Conservation (phyloP, 805 yeast genomes). For the Yarrowia sp. region DNA sequence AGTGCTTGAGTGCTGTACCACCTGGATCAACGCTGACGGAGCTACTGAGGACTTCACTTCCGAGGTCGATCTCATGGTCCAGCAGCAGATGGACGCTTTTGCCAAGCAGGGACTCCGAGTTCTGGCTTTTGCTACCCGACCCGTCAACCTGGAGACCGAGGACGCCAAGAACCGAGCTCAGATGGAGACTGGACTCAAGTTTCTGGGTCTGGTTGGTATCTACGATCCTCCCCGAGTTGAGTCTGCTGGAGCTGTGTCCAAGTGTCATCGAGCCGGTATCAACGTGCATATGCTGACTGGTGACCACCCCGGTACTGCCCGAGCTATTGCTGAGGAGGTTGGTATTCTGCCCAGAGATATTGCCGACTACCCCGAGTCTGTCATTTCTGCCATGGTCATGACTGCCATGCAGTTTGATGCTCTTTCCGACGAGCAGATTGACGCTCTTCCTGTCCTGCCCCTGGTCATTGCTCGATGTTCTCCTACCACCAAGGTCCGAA, state of each 20-base stretch:
- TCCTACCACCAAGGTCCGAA: slow-evolving; percentile 76
- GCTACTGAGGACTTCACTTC: slow-evolving; percentile 34
- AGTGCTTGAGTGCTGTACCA: slow-evolving; percentile 53
- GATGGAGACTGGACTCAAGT: slow-evolving; percentile 54
- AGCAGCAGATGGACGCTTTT: slow-evolving; percentile 55
- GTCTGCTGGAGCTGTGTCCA: slow-evolving; percentile 60
- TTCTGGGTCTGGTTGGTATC: slow-evolving; percentile 71
- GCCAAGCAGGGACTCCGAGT: slow-evolving; percentile 70
- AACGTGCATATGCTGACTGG: slow-evolving; percentile 82
- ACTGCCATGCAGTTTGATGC: slow-evolving; percentile 70
- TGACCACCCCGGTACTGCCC: slow-evolving; percentile 75
- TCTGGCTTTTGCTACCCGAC: slow-evolving; percentile 61
- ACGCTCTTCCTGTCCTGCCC: slow-evolving; percentile 62
- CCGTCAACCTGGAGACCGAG: slow-evolving; percentile 34
- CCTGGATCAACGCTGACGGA: slow-evolving; percentile 47
- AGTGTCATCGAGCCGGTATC: slow-evolving; percentile 72
- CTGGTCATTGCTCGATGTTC: slow-evolving; percentile 80
- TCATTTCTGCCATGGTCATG: slow-evolving; percentile 67
- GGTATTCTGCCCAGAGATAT: slow-evolving; percentile 67
- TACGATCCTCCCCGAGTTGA: slow-evolving; percentile 79
- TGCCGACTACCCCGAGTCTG: slow-evolving; percentile 50
- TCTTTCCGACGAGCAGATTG: slow-evolving; percentile 58
- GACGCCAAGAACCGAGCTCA: slow-evolving; percentile 31
- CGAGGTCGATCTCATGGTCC: slow-evolving; percentile 43
- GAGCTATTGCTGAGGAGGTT: slow-evolving; percentile 76